Conservation (phyloP, 495 filamentous ascomycete species). For the Aspergillus ellipticus region DNA sequence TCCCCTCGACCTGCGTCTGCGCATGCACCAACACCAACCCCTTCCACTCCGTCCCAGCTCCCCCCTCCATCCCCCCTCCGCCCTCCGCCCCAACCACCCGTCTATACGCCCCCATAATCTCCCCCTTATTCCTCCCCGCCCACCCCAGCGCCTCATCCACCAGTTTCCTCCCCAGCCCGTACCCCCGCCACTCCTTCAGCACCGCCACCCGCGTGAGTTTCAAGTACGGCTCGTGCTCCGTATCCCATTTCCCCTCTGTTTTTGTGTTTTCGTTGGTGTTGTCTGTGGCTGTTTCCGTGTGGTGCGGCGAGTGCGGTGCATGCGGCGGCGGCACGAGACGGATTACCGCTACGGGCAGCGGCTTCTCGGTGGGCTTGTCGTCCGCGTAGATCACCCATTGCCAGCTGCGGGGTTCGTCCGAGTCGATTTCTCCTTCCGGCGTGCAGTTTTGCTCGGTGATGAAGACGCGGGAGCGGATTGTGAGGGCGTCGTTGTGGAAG, state of each 20-base stretch:
- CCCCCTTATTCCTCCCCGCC: slow-evolving; percentile 51
- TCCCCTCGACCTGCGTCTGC: slow-evolving; percentile 54
- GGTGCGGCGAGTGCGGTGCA: slow-evolving; percentile 3
- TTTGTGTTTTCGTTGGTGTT: too few relatives aligned
- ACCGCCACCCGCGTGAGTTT: slow-evolving; percentile 15
- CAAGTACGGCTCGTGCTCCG: slow-evolving; percentile 63
- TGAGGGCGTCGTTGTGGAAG: slow-evolving; percentile 72
- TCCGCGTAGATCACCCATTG: slow-evolving; percentile 72
- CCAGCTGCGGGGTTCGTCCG: slow-evolving; percentile 70
- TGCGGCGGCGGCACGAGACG: slow-evolving; percentile 66
- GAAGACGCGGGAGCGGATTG: slow-evolving; percentile 73
- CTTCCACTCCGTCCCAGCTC: slow-evolving; percentile 50
- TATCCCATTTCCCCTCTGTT: slow-evolving; percentile 24
- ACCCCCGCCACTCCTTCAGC: slow-evolving; percentile 7
- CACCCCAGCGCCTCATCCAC: slow-evolving; percentile 60
- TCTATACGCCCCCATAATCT: slow-evolving; percentile 34
- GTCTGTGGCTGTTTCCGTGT: neutral
- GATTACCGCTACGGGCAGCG: slow-evolving; percentile 57
- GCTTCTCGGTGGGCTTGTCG: neutral
- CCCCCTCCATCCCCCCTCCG: slow-evolving; percentile 14
- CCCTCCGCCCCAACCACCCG: slow-evolving; percentile 44
- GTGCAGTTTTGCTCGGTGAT: slow-evolving; percentile 69
- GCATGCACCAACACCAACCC: slow-evolving; percentile 74
- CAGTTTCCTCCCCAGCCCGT: slow-evolving; percentile 39
- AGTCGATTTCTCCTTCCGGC: slow-evolving; percentile 68